A percentile compares a stretch with the other conserved stretches of the same genome.
phyloP scores from a whole-genome alignment of 2,329 filamentous ascomycete genomes.

The Neonectria coccinea region DNA sequence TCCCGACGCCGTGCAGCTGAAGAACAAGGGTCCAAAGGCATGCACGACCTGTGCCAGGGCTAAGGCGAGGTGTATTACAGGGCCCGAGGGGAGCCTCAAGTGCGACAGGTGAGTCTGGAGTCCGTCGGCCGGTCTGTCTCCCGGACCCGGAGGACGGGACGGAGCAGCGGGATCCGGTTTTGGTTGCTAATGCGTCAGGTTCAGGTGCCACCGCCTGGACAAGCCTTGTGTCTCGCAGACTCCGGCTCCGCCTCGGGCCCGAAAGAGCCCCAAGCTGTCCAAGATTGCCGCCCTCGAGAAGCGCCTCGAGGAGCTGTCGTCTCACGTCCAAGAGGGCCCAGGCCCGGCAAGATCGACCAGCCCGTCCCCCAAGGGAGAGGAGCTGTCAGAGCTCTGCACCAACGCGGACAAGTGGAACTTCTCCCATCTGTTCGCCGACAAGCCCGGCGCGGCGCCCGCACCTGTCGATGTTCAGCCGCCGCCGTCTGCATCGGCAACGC shows the following conservation, averaged over 20 bases:
- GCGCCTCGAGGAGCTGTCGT: conserved; percentile 61
- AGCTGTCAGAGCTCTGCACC: conserved; percentile 19
- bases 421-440: conserved; percentile 52
- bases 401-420: conserved; percentile 41
- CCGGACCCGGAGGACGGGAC: background rate
- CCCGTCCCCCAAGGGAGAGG: conserved; percentile 22
- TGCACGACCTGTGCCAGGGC: conserved; percentile 64
- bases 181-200: background rate
- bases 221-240: conserved; percentile 61
- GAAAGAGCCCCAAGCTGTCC: conserved; percentile 60
- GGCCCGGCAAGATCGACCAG: conserved; percentile 30
- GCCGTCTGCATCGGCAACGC: conserved; percentile 26
- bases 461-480: conserved; percentile 25
- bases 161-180: background rate
- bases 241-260: conserved; percentile 60
- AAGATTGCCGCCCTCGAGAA: conserved; percentile 64
- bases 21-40: conserved; percentile 60
- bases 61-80: conserved; percentile 63
- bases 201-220: conserved; percentile 59
- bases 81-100: conserved; percentile 53
- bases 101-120: conserved; percentile 59
- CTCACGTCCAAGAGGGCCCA: conserved; percentile 53
- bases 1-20: conserved; percentile 35
- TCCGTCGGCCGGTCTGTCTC: background rate
- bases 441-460: background rate